Conservation (phyloP, 192 early-diverging fungal genomes). For the Backusella sp. region DNA sequence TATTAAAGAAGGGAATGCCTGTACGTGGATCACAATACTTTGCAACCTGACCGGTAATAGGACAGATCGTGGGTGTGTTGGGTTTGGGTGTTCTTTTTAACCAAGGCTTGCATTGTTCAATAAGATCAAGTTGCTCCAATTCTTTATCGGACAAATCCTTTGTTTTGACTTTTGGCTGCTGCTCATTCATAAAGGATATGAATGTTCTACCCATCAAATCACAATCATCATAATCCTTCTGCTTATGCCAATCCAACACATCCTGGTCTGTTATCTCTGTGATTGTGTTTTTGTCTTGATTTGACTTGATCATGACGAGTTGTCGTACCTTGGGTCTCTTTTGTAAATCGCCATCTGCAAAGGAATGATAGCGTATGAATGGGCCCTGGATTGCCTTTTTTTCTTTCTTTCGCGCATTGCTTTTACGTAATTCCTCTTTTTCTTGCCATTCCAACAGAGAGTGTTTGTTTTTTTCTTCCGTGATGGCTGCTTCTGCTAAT, state of each 20-base stretch:
- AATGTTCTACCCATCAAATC: conserved; percentile 48
- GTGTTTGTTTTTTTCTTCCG: conserved; percentile 48
- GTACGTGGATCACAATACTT: conserved; percentile 60
- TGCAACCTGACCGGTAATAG: conserved; percentile 60
- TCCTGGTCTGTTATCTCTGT: conserved; percentile 4
- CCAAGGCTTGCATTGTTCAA: conserved; percentile 24
- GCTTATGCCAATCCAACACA: conserved; percentile 8
- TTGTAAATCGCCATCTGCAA: conserved; percentile 40
- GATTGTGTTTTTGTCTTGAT: conserved; percentile 2
- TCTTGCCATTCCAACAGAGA: conserved; percentile 49
- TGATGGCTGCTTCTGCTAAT: conserved; percentile 50
- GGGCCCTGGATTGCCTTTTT: conserved; percentile 39
- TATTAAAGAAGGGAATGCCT: conserved; percentile 58
- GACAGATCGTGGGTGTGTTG: conserved; percentile 41
- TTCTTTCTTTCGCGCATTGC: conserved; percentile 34
- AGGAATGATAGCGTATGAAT: conserved; percentile 49
- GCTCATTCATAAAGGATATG: conserved; percentile 40
- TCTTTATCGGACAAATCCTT: conserved; percentile 15
- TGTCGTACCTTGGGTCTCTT: conserved; percentile 33
- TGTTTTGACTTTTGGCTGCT: background rate
- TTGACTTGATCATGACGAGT: conserved; percentile 18
- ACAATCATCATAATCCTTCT: conserved; percentile 23
- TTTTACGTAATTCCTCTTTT: conserved; percentile 46
- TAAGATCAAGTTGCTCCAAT: conserved; percentile 27
- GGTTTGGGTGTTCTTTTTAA: conserved; percentile 21